These are phyloP conservation scores for Neoscytalidium dimidiatum DNA, from an alignment of 2,329 filamentous ascomycete genomes.

Conservation along the genomic window DNA sequence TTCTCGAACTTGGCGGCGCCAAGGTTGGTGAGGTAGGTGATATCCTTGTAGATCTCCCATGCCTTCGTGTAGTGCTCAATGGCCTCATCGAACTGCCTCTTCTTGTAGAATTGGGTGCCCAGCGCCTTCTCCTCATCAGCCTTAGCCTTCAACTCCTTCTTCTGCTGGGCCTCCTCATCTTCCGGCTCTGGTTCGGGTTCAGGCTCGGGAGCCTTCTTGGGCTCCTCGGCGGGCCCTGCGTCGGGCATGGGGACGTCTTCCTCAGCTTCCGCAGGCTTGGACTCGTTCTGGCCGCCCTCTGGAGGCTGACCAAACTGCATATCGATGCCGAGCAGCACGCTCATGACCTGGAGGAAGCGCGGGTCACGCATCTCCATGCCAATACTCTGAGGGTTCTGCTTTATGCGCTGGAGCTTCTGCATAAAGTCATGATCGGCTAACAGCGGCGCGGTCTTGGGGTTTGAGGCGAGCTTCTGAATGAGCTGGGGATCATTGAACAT, in stretches of 20 bases:
- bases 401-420: slow-evolving; percentile 79
- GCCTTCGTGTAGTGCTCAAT: slow-evolving; percentile 94
- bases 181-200: slow-evolving; percentile 63
- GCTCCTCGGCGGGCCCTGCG: slow-evolving; percentile 50
- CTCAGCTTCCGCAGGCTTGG: slow-evolving; percentile 53
- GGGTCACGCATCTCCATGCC: slow-evolving; percentile 85
- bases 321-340: slow-evolving; percentile 89
- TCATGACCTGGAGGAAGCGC: slow-evolving; percentile 89
- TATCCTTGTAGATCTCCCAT: slow-evolving; percentile 93
- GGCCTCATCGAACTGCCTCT: slow-evolving; percentile 91
- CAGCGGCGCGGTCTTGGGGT: slow-evolving; percentile 86
- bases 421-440: slow-evolving; percentile 87
- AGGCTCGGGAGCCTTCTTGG: slow-evolving; percentile 62
- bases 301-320: slow-evolving; percentile 69
- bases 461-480: slow-evolving; percentile 84
- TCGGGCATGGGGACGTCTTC: slow-evolving; percentile 82
- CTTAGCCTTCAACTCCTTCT: slow-evolving; percentile 87
- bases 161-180: slow-evolving; percentile 80
- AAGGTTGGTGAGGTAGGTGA: slow-evolving; percentile 96
- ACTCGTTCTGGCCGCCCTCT: slow-evolving; percentile 42
- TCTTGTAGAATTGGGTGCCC: slow-evolving; percentile 97
- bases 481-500: slow-evolving; percentile 95
- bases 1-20: slow-evolving; percentile 95
- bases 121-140: slow-evolving; percentile 94
- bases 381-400: slow-evolving; percentile 76